Base-by-base conservation (phyloP, 495 filamentous ascomycete genomes). In the Mycothermus thermophilus region DNA sequence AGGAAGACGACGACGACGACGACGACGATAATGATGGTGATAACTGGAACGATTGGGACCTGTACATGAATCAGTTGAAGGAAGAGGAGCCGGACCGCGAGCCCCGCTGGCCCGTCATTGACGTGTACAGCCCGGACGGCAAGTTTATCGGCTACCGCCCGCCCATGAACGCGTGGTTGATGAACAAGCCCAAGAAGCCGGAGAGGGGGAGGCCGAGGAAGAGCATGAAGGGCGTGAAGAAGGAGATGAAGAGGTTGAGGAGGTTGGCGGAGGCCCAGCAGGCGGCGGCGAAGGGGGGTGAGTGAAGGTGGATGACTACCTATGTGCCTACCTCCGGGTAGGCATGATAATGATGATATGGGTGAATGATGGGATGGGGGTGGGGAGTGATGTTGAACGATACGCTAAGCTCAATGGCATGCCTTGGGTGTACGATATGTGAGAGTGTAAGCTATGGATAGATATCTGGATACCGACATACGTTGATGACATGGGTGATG, bases 91-190 rank as follows among this genome's bases (percentile, higher is more conserved):
- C 4, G 22, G 19, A 12, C 2, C 29, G 19, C 8, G 40, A 52
- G 46, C 40, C 43, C 2, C 57, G 55, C 15, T 75, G 70, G 51
- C 85, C 84, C 3, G 63, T 72, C 13, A 65, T 99, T 5, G 90
- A 96, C 42, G 72, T 96, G 1, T 93, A 78, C 46, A 83, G 69
- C 25, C 90, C 92, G 0, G 67, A 85, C 27, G 90, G 90, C 1
- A 73, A 72, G 52, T 83, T 79, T 42, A 64, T 96, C 18, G 79
- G 67, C 3, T 52, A 58, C 3, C 66, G 90, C 25, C 52, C 43
- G 42, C 78, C 85, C 2, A 80, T 97, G 63, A 77, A 80, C 44
- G 83, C 71, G 24, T 90, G 75, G 75, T 22, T 70, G 43, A 18
- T 60, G 19, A 64, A 66, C 36, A 62, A 58, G 49, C 55, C 46